Evolutionary conservation across 2,329 filamentous ascomycete genomes (phyloP).

Genomic region (Talaromyces sp.): DNA sequence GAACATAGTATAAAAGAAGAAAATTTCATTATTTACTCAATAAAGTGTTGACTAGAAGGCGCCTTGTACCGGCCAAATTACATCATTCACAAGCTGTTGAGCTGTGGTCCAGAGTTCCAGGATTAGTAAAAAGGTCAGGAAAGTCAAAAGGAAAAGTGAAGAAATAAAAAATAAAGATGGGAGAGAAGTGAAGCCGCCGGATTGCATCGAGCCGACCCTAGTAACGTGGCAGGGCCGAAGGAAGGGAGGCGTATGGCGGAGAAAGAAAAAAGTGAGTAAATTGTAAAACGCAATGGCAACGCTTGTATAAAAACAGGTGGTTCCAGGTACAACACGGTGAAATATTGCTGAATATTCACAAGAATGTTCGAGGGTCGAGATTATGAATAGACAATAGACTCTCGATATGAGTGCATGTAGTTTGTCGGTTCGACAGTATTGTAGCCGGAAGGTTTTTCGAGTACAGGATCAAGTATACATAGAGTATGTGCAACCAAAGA

Average conservation of each 20-base stretch:
- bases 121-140: background rate
- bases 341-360: background rate
- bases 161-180: slow-evolving; percentile 11
- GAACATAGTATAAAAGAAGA: background rate
- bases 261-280: slow-evolving; percentile 1
- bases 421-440: background rate
- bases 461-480: slow-evolving; percentile 1
- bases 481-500: slow-evolving; percentile 3
- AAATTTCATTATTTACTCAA: slow-evolving; percentile 2
- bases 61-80: background rate
- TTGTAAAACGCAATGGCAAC: slow-evolving; percentile 5
- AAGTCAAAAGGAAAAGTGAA: slow-evolving; percentile 16
- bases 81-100: slow-evolving; percentile 1
- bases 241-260: slow-evolving; percentile 17
- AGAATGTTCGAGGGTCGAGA: background rate
- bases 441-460: background rate
- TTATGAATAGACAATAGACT: background rate
- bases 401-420: background rate
- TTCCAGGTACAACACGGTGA: background rate
- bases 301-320: background rate
- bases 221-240: slow-evolving; percentile 35
- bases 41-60: background rate
- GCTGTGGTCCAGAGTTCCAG: slow-evolving; percentile 15
- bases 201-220: slow-evolving; percentile 25
- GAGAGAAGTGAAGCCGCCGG: background rate